A percentile compares a stretch with the other conserved stretches of the same genome.
Conservation (phyloP, 2,329 filamentous ascomycete genomes). For the Paraconiothyrium brasiliense region DNA sequence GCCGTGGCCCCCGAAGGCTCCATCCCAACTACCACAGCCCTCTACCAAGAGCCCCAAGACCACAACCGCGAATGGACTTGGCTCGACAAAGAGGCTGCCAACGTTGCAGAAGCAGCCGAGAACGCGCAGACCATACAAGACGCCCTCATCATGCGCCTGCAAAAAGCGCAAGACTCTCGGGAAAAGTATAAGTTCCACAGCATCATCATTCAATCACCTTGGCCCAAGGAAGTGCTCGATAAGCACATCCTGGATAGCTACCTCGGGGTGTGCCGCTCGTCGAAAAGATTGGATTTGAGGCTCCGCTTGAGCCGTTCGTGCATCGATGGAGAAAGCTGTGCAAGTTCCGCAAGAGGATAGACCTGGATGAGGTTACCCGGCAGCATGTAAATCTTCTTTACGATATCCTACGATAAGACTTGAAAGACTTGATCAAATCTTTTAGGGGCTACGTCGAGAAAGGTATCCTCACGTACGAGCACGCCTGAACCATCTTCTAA, state of each 20-base stretch:
- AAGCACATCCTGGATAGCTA: slow-evolving; percentile 64
- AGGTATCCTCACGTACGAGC: slow-evolving; percentile 50
- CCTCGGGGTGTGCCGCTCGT: slow-evolving; percentile 66
- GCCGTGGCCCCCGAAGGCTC: slow-evolving; percentile 20
- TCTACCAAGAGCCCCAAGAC: slow-evolving; percentile 37
- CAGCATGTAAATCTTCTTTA: slow-evolving; percentile 52
- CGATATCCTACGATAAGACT: slow-evolving; percentile 48
- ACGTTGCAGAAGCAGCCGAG: slow-evolving; percentile 56
- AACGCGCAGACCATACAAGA: slow-evolving; percentile 68
- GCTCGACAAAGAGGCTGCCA: slow-evolving; percentile 35
- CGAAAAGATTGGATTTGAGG: slow-evolving; percentile 69
- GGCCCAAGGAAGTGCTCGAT: slow-evolving; percentile 65
- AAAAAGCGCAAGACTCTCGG: slow-evolving; percentile 59
- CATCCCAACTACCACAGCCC: slow-evolving; percentile 28
- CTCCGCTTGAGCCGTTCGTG: slow-evolving; percentile 70
- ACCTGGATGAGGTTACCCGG: slow-evolving; percentile 31
- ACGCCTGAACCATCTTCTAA: slow-evolving; percentile 55
- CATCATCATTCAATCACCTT: slow-evolving; percentile 70
- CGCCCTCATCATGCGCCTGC: slow-evolving; percentile 55
- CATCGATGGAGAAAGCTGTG: slow-evolving; percentile 66
- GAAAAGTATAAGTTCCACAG: slow-evolving; percentile 70
- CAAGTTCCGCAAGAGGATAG: slow-evolving; percentile 24
- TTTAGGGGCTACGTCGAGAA: slow-evolving; percentile 18
- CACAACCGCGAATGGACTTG: slow-evolving; percentile 38
- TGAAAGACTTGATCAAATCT: slow-evolving; percentile 35